Conservation (phyloP, 2,329 filamentous ascomycete genomes). For the Fusarium sublunatum region DNA sequence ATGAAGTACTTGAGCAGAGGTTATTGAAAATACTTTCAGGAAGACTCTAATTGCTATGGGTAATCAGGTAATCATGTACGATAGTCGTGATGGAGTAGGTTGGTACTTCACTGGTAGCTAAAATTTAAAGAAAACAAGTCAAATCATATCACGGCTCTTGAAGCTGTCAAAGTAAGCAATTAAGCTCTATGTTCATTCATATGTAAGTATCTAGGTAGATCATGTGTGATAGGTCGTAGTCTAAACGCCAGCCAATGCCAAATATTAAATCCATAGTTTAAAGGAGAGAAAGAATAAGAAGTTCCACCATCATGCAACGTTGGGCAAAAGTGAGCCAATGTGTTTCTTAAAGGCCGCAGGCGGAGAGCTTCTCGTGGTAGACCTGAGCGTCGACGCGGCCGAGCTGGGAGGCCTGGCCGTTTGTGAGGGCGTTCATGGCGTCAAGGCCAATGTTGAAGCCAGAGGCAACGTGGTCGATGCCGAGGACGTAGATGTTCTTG, state of each 20-base stretch:
- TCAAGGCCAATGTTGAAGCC: conserved; percentile 68
- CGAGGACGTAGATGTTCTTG: conserved; percentile 64
- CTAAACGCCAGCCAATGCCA: conserved; percentile 43
- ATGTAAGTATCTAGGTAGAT: conserved; percentile 39
- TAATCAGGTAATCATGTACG: neutral
- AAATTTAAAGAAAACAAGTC: neutral
- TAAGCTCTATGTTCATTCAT: conserved; percentile 35
- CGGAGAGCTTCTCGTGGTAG: conserved; percentile 55
- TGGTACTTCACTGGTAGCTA: neutral
- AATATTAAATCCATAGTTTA: conserved; percentile 42
- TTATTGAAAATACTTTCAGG: neutral
- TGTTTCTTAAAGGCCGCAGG: conserved; percentile 56
- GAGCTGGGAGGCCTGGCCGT: conserved; percentile 59
- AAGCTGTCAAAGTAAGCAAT: conserved; percentile 6
- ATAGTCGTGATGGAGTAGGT: neutral
- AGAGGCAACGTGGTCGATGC: conserved; percentile 62
- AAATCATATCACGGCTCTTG: neutral
- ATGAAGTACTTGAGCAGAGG: neutral
- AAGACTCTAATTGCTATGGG: no score
- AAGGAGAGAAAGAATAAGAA: conserved; percentile 41
- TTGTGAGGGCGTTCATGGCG: conserved; percentile 68
- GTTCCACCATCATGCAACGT: conserved; percentile 16
- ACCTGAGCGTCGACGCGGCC: conserved; percentile 65
- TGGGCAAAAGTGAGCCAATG: conserved; percentile 13
- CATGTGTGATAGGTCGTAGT: conserved; percentile 35